Evolutionary conservation across 352 stramenopile species (phyloP).

Genomic region (Phytophthora agathidicida): DNA sequence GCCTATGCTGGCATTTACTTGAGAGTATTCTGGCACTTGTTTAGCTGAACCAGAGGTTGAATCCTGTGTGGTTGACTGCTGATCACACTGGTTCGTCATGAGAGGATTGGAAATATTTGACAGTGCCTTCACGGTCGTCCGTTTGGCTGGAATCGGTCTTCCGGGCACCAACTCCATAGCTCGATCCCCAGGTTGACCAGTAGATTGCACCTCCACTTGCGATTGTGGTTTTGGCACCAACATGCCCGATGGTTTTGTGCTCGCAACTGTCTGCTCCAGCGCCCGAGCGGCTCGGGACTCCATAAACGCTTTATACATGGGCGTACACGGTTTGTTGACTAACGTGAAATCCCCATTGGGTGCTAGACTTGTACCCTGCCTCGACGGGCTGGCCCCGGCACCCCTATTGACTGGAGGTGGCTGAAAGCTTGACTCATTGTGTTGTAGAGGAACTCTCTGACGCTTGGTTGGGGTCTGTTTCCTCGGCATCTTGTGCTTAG

Average conservation of each 20-base stretch:
- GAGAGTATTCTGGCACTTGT: not conserved
- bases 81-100: not conserved
- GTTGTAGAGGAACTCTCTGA: slow-evolving; percentile 15
- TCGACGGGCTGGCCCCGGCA: not conserved
- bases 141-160: slow-evolving; percentile 5
- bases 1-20: not conserved
- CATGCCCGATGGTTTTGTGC: not conserved
- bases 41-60: slow-evolving; percentile 1
- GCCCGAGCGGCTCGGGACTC: slow-evolving; percentile 24
- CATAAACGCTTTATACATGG: slow-evolving; percentile 28
- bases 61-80: not conserved
- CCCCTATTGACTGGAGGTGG: slow-evolving; percentile 1
- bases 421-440: slow-evolving; percentile 10
- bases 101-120: not conserved
- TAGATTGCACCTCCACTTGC: not conserved
- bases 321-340: slow-evolving; percentile 4
- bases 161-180: not conserved
- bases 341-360: not conserved
- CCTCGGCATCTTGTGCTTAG: slow-evolving; percentile 19
- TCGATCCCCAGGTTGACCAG: not conserved
- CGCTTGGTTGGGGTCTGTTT: slow-evolving; percentile 27
- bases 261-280: slow-evolving; percentile 16
- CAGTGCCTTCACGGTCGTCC: slow-evolving; percentile 8
- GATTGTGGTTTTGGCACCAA: not conserved
- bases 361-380: slow-evolving; percentile 6